Base-by-base conservation (phyloP, 805 yeast species). In the Millerozyma miso region DNA sequence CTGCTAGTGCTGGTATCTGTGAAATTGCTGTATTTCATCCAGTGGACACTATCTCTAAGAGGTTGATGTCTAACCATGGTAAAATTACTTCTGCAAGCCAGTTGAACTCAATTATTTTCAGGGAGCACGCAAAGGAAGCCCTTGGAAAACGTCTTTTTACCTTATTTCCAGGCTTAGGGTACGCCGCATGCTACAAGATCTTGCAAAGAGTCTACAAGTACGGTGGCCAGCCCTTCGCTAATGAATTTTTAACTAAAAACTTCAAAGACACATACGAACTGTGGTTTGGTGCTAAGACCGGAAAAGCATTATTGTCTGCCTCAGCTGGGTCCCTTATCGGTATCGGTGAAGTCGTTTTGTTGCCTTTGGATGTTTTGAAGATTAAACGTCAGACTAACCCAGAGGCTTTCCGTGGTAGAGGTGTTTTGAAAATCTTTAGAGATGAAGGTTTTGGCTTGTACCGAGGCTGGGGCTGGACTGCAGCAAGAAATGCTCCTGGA, bases 381-480 rank as follows among this genome's bases (percentile, higher is more conserved):
- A 93, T 93, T 70, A 93, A 93, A 74, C 90, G 98, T 74, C 99
- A 93, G 76, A 93, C 99, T 42, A 93, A 93, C 75, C 99, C 99
- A n/a, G 99, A 91, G 69, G 74, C 98, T n/a, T 93, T 93, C 80
- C 85, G 83, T 68, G 99, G 99, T 55, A 86, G 99, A 74, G 98
- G 99, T 8, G 90, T 93, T 71, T 47, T 90, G 53, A 85, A 79
- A 67, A 88, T 93, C 58, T 62, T 93, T 47, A 60, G 74, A 43
- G 99, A 93, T 62, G 99, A 93, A 71, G 98, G 99, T 15, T 76
- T 88, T 46, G 88, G 93, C 18, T 75, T 93, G 54, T 93, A 93
- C 73, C 79, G 97, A 63, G 99, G 99, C 52, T 90, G 97, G 96
- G 98, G 97, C 45, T 93, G 99, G 99, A 93, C 99, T 46, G 95